phyloP scores from a whole-genome alignment of 352 stramenopile genomes.

The Phytophthora pisi region DNA sequence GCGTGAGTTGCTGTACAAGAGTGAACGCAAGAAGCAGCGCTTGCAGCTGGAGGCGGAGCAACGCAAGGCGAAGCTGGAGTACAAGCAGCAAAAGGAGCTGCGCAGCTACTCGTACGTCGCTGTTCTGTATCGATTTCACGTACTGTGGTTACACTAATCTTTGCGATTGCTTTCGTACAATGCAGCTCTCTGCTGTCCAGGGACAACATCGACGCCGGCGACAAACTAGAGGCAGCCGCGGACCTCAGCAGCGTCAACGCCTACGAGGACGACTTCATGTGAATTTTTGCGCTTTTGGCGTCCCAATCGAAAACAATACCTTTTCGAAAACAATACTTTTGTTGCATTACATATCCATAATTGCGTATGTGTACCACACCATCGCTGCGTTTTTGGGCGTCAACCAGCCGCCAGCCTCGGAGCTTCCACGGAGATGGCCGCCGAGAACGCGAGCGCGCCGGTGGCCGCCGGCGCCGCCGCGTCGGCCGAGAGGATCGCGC shows the following conservation, averaged over 20 bases:
- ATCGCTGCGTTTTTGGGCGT: conserved; percentile 8
- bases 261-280: conserved; percentile 88
- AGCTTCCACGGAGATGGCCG: conserved; percentile 21
- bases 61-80: conserved; percentile 60
- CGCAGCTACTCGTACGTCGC: conserved; percentile 76
- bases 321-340: not conserved
- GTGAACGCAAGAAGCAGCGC: conserved; percentile 71
- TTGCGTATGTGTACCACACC: conserved; percentile 16
- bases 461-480: conserved; percentile 4
- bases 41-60: conserved; percentile 57
- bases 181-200: conserved; percentile 61
- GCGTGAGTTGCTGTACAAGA: conserved; percentile 74
- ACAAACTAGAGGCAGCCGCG: conserved; percentile 47
- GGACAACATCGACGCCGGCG: conserved; percentile 64
- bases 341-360: not conserved
- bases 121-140: not conserved
- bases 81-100: conserved; percentile 76
- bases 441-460: conserved; percentile 11
- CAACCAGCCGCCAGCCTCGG: conserved; percentile 8
- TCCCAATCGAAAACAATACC: too few species aligned
- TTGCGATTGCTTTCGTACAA: conserved; percentile 1
- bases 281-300: conserved; percentile 1
- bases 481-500: conserved; percentile 37
- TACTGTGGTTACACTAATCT: not conserved
- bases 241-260: conserved; percentile 73